Evolutionary conservation across 495 filamentous ascomycete species (phyloP).

Genomic region (Rostrohypoxylon terebratum): DNA sequence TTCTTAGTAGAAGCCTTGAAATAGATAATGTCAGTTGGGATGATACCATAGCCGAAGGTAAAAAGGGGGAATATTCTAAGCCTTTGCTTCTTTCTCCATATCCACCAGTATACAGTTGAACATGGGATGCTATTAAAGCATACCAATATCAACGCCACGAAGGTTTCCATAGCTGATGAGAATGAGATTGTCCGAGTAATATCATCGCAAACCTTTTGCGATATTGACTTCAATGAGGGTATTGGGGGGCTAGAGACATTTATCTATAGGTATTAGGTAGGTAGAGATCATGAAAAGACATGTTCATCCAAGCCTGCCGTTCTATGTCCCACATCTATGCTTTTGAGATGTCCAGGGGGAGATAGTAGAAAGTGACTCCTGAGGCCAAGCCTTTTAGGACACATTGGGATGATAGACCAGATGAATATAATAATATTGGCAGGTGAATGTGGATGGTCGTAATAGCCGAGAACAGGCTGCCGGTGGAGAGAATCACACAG

Average conservation of each 20-base stretch:
- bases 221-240: not conserved
- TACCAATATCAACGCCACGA: not conserved
- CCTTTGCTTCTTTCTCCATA: not conserved
- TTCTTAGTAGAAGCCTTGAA: not conserved
- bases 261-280: not conserved
- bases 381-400: not conserved
- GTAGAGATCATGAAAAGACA: not conserved
- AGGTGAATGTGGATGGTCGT: not conserved
- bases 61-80: not conserved
- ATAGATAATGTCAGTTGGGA: not conserved
- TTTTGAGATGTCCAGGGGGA: not conserved
- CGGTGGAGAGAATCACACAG: too few species aligned
- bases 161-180: not conserved
- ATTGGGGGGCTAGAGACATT: not conserved
- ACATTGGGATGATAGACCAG: not conserved
- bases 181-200: not conserved
- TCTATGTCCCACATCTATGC: too few species aligned
- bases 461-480: too few species aligned
- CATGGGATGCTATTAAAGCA: not conserved
- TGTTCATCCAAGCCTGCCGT: not conserved
- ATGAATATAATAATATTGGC: not conserved
- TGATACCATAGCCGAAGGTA: not conserved
- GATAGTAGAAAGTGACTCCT: not conserved
- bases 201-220: too few species aligned
- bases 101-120: slow-evolving; percentile 13